These are phyloP conservation scores for Lactarius akahatsu DNA, from an alignment of 768 basidiomycete species.

Conservation along the genomic window DNA sequence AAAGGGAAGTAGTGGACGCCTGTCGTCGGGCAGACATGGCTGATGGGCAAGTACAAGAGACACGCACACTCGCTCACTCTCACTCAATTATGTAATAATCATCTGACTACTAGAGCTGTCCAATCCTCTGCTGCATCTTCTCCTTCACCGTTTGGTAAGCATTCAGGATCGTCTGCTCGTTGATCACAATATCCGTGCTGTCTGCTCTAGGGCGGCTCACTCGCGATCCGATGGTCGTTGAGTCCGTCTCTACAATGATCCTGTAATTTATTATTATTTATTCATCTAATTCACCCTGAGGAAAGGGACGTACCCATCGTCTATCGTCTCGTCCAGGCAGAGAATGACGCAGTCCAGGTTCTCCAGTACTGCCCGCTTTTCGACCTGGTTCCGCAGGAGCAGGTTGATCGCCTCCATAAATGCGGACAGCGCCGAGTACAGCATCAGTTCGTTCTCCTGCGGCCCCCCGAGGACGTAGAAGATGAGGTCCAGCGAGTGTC, in stretches of 20 bases:
- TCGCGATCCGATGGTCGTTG: conserved; percentile 91
- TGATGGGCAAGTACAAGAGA: conserved; percentile 18
- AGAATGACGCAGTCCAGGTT: conserved; percentile 90
- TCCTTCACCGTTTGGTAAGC: conserved; percentile 91
- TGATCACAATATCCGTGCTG: conserved; percentile 95
- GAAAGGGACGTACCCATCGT: conserved; percentile 80
- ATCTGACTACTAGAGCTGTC: conserved; percentile 55
- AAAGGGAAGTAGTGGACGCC: conserved; percentile 78
- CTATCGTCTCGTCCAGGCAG: conserved; percentile 94
- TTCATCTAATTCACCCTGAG: not conserved
- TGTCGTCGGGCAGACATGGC: conserved; percentile 73
- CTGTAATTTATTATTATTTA: conserved; percentile 41
- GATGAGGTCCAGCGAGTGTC: conserved; percentile 92
- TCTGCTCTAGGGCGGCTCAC: conserved; percentile 92
- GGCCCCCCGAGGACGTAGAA: conserved; percentile 90
- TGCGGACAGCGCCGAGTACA: conserved; percentile 78
- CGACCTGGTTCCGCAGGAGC: conserved; percentile 86
- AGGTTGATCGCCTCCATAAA: conserved; percentile 84
- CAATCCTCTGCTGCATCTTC: conserved; percentile 79
- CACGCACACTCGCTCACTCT: not conserved
- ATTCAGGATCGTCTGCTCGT: conserved; percentile 94
- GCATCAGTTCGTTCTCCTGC: conserved; percentile 94
- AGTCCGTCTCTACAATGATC: conserved; percentile 95
- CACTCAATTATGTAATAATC: conserved; percentile 7
- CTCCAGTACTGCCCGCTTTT: conserved; percentile 93